A percentile compares a stretch with the other conserved stretches of the same genome.
Conservation (phyloP, 495 filamentous ascomycete genomes). For the Copromyces sp. region DNA sequence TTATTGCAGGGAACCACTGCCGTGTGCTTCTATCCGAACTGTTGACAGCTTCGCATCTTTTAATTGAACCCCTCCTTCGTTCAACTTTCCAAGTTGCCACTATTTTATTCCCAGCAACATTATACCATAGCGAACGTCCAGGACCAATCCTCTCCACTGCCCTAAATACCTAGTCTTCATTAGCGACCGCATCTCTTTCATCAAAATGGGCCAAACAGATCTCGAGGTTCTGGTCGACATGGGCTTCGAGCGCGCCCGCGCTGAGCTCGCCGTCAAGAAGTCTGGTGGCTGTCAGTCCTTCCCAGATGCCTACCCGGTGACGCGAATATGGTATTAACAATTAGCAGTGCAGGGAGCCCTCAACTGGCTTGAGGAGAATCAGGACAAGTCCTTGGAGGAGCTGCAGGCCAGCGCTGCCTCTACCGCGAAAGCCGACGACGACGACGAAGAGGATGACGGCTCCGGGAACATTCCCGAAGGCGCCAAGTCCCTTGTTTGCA, state of each 20-base stretch:
- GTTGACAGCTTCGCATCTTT: neutral
- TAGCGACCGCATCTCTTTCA: neutral
- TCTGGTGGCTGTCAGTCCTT: constrained; percentile 56
- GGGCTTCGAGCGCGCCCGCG: constrained; percentile 80
- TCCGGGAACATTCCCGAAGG: constrained; percentile 38
- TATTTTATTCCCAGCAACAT: neutral
- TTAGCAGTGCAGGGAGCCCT: constrained; percentile 71
- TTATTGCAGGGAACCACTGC: neutral
- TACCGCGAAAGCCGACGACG: constrained; percentile 9
- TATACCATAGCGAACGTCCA: neutral
- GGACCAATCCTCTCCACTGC: neutral
- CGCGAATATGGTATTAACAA: constrained; percentile 3
- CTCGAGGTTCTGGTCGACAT: constrained; percentile 80
- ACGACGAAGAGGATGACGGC: constrained; percentile 39
- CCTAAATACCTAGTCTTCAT: neutral
- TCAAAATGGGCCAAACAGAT: constrained; percentile 57
- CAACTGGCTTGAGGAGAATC: constrained; percentile 86
- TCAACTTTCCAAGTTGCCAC: neutral
- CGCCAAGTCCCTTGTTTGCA: constrained; percentile 55
- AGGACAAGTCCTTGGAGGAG: constrained; percentile 72
- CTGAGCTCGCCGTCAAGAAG: constrained; percentile 72
- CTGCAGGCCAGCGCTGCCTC: constrained; percentile 41
- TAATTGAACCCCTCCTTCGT: neutral
- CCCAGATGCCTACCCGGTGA: neutral
- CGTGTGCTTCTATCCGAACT: neutral